Evolutionary conservation across 306 rosid species (phyloP), one percentile per base, ranked within the genome.

Genomic region (Cucumis cinereus): DNA sequence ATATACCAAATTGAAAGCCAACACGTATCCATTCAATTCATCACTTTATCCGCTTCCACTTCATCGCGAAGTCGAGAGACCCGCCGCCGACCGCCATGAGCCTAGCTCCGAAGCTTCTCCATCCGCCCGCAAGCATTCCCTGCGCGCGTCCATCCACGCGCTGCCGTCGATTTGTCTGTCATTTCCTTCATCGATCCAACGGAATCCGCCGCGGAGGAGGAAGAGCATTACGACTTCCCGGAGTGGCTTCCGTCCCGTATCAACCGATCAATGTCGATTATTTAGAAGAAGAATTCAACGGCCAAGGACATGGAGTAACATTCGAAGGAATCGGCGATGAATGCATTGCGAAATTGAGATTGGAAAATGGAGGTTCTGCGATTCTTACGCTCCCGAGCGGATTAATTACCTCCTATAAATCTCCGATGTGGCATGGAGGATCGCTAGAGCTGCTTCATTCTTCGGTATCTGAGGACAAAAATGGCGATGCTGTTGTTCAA

Each of bases 391-490:
- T 93, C 38, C 98, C 93, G 43, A 89, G 88, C 77, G 98, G 97
- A 35, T 78, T 89, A 73, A 86, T 93, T 71, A 86, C 97, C 0
- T 93, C 98, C 15, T 91, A 89, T 77, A 93, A 89, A 81, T 85
- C 93, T 59, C 82, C 85, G 36, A 88, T 93, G 98, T 93, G 97
- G 98, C 98, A 93, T 68, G 93, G 98, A 0, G 96, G 92, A 62
- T 83, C 79, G 9, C 74, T 84, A n/a, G 98, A 91, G 83, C 45
- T 93, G 74, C 91, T 93, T 41, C 92, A 93, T 19, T 83, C 96
- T 16, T 69, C 87, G 7, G 93, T 91, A 20, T 85, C 86, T 5
- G 88, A 86, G 82, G 88, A 86, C 26, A 83, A 79, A 26, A 33
- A 78, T 55, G 87, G 88, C 43, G 43, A 24, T 22, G 84, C 20